Conservation (phyloP, 2,329 filamentous ascomycete species). For the Magnaporthiopsis incrustans region DNA sequence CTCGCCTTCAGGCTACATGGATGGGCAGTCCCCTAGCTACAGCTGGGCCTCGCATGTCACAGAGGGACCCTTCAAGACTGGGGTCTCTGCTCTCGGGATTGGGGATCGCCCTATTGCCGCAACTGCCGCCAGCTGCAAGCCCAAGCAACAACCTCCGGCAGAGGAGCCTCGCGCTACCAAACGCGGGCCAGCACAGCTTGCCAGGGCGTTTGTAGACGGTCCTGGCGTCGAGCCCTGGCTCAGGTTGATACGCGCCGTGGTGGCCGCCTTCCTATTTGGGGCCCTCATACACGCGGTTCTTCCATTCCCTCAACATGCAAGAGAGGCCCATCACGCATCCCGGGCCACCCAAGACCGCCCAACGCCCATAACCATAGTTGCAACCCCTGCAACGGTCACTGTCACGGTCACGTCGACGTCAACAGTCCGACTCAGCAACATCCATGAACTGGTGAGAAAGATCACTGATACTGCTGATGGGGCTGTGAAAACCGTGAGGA, state of each 20-base stretch:
- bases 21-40: too few relatives aligned
- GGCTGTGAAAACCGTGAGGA: not conserved
- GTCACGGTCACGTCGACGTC: constrained; percentile 6
- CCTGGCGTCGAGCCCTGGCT: not conserved
- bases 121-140: not conserved
- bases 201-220: not conserved
- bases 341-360: not conserved
- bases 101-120: not conserved
- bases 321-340: not conserved
- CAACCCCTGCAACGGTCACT: constrained; percentile 5
- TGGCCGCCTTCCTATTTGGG: not conserved
- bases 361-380: not conserved
- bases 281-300: not conserved
- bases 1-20: not conserved
- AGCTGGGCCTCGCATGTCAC: not conserved
- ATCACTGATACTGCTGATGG: constrained; percentile 1
- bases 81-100: not conserved
- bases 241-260: not conserved
- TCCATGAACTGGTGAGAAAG: constrained; percentile 1
- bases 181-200: not conserved
- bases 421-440: not conserved
- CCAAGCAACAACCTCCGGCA: not conserved
- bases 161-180: not conserved
- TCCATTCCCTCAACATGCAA: not conserved
- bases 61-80: not conserved